Conservation (phyloP, 225 moss, liverwort and hornwort genomes). For the Pseudoscleropodium purum region DNA sequence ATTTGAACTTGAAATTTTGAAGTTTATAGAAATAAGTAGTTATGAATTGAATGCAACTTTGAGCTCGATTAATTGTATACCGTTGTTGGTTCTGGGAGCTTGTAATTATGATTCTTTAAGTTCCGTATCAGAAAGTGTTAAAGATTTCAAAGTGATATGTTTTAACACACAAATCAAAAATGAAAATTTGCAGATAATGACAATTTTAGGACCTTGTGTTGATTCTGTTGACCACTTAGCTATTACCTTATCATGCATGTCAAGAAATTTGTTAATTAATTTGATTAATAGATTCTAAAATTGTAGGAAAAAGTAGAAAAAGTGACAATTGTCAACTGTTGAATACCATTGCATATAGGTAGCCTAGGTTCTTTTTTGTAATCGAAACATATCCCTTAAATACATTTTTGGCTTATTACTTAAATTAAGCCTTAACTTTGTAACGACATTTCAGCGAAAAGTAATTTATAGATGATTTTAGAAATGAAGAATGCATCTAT, state of each 20-base stretch:
- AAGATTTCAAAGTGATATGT: background rate
- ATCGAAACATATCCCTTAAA: background rate
- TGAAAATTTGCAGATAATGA: background rate
- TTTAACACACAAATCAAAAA: background rate
- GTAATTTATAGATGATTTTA: background rate
- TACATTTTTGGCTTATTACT: background rate
- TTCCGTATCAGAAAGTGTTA: background rate
- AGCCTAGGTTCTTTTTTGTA: background rate
- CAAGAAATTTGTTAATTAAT: background rate
- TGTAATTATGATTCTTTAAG: no score
- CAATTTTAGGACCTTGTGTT: background rate
- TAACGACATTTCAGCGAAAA: background rate
- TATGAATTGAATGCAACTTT: no score
- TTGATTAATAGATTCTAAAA: background rate
- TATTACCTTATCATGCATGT: background rate
- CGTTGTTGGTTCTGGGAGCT: background rate
- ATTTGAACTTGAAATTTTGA: background rate
- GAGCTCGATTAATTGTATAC: background rate
- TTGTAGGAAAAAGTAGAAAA: background rate
- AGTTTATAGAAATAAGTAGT: no score
- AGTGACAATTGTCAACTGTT: background rate
- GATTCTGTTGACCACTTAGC: background rate
- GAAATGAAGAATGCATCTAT: background rate
- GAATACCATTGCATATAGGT: background rate
- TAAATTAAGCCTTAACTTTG: background rate